A percentile compares a stretch with the other conserved stretches of the same genome.
phyloP scores from a whole-genome alignment of 495 filamentous ascomycete species.

The Aspergillus panamensis region DNA sequence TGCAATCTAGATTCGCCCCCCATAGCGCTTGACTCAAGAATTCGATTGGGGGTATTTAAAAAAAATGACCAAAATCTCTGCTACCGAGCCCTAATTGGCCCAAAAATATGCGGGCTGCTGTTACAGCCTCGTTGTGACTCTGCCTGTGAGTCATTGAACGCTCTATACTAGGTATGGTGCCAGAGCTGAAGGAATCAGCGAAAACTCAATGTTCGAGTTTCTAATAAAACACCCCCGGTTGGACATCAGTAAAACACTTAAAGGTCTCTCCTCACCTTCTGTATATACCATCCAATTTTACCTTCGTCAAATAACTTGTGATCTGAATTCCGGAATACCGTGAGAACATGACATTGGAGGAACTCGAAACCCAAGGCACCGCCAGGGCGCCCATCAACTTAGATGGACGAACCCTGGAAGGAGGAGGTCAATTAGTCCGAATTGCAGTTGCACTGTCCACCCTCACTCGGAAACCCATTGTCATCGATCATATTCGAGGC shows the following conservation, averaged over 20 bases:
- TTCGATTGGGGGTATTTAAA: neutral
- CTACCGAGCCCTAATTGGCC: neutral
- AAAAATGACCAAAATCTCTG: neutral
- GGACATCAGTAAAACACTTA: neutral
- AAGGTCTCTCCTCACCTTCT: neutral
- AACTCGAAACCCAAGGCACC: neutral
- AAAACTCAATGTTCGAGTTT: too few relatives aligned
- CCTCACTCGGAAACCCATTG: constrained; percentile 60
- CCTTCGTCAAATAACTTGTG: neutral
- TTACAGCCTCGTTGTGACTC: neutral
- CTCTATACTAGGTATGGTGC: neutral
- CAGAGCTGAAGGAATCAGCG: neutral
- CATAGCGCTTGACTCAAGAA: neutral
- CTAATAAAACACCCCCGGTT: too few relatives aligned
- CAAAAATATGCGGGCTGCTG: neutral
- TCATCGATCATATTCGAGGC: constrained; percentile 65
- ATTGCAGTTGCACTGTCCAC: constrained; percentile 67
- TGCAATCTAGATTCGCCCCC: too few relatives aligned
- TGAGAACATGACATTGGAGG: constrained; percentile 2
- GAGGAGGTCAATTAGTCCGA: constrained; percentile 79
- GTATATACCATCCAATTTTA: neutral
- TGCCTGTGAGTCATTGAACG: constrained; percentile 1
- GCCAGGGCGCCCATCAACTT: constrained; percentile 36
- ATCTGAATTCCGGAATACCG: neutral
- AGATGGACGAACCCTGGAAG: constrained; percentile 74